Conservation (phyloP, 1,284 basidiomycete genomes). For the Coriolopsis trogii region DNA sequence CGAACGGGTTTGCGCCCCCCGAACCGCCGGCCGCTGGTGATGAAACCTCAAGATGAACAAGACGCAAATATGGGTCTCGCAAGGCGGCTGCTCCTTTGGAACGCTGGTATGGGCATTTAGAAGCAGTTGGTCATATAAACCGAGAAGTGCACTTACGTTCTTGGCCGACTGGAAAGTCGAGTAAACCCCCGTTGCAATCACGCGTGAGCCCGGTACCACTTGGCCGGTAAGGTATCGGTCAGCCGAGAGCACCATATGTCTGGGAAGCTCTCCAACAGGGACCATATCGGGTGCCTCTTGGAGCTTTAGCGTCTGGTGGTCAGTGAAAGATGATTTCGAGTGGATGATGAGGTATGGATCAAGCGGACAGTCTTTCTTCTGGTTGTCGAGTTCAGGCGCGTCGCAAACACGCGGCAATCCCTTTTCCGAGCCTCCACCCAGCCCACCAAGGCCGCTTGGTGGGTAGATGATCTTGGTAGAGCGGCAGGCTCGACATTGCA, state of each 20-base stretch:
- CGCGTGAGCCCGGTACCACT: conserved; percentile 92
- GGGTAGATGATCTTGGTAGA: conserved; percentile 84
- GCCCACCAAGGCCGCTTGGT: conserved; percentile 83
- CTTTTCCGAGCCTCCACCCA: conserved; percentile 78
- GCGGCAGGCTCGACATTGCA: conserved; percentile 93
- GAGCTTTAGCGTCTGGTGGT: conserved; percentile 95
- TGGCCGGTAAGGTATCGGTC: conserved; percentile 90
- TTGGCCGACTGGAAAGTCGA: conserved; percentile 92
- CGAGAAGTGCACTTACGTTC: conserved; percentile 52
- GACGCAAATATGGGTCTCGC: conserved; percentile 92
- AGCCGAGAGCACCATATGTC: conserved; percentile 92
- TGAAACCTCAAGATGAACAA: conserved; percentile 90
- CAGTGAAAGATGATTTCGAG: conserved; percentile 92
- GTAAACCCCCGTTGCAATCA: conserved; percentile 96
- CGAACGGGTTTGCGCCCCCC: conserved; percentile 74
- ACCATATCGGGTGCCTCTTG: conserved; percentile 99
- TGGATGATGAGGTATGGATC: conserved; percentile 98
- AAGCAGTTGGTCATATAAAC: not conserved
- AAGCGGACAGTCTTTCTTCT: conserved; percentile 91
- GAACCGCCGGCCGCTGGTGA: conserved; percentile 74
- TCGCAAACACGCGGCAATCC: conserved; percentile 88
- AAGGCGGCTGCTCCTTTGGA: conserved; percentile 79
- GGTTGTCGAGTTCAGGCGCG: conserved; percentile 71
- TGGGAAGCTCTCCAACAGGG: conserved; percentile 95
- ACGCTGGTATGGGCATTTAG: conserved; percentile 53